phyloP scores from a whole-genome alignment of 768 basidiomycete species.

The Suillus occidentalis region DNA sequence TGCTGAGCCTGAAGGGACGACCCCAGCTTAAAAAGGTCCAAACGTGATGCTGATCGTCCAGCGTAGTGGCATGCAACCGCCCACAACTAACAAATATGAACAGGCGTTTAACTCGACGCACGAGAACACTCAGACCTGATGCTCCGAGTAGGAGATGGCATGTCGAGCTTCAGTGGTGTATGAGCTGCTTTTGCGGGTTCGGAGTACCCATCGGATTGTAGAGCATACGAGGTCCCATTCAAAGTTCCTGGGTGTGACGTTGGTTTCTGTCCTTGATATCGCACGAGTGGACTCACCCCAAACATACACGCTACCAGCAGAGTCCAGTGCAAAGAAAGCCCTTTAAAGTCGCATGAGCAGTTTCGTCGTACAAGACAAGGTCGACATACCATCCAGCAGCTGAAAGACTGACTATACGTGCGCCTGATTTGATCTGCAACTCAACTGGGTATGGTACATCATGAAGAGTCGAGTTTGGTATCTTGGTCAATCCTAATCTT shows the following conservation, averaged over 20 bases:
- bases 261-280: constrained; percentile 5
- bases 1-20: constrained; percentile 62
- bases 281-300: constrained; percentile 59
- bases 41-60: constrained; percentile 58
- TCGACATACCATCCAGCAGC: constrained; percentile 78
- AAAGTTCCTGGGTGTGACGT: constrained; percentile 54
- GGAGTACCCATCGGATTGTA: constrained; percentile 57
- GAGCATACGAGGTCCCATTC: constrained; percentile 42
- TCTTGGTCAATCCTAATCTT: constrained; percentile 55
- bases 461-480: constrained; percentile 32
- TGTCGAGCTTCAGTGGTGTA: constrained; percentile 54
- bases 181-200: constrained; percentile 48
- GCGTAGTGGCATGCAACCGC: constrained; percentile 64
- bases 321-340: constrained; percentile 87
- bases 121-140: constrained; percentile 52
- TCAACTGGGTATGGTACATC: constrained; percentile 65
- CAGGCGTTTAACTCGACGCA: background rate
- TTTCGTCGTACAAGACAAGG: constrained; percentile 4
- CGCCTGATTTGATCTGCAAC: constrained; percentile 53
- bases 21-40: constrained; percentile 84
- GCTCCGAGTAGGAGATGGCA: constrained; percentile 59
- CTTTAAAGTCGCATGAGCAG: constrained; percentile 35
- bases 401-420: constrained; percentile 66
- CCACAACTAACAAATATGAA: constrained; percentile 58
- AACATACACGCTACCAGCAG: constrained; percentile 67